Evolutionary conservation across 2,329 filamentous ascomycete genomes (phyloP).

Genomic region (Rhinocladiella mackenziei): DNA sequence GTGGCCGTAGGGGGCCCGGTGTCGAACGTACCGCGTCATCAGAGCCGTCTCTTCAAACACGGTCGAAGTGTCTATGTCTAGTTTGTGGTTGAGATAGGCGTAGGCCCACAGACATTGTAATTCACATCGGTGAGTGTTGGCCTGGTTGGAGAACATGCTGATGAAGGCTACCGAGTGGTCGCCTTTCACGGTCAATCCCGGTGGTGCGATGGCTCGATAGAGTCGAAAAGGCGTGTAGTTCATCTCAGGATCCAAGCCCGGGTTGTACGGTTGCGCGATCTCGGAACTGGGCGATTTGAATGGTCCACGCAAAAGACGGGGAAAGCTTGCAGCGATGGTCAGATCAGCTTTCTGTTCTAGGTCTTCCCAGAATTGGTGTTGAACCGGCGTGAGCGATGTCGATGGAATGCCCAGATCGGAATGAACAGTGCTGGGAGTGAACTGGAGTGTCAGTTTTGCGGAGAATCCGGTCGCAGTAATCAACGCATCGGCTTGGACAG

Average conservation of each 20-base stretch:
- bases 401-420: conserved; percentile 47
- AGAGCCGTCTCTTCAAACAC: conserved; percentile 57
- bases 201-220: conserved; percentile 46
- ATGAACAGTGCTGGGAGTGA: conserved; percentile 43
- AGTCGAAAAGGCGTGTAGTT: conserved; percentile 40
- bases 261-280: conserved; percentile 15
- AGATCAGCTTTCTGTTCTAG: conserved; percentile 45
- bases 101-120: conserved; percentile 59
- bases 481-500: conserved; percentile 48
- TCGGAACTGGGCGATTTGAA: conserved; percentile 36
- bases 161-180: conserved; percentile 48
- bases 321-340: conserved; percentile 41
- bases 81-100: conserved; percentile 56
- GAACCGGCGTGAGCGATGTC: conserved; percentile 32
- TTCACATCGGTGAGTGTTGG: conserved; percentile 38
- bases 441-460: conserved; percentile 46
- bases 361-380: conserved; percentile 30
- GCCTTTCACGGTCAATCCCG: conserved; percentile 34
- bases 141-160: conserved; percentile 46
- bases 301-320: conserved; percentile 40
- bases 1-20: conserved; percentile 64
- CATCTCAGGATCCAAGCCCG: conserved; percentile 14
- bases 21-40: conserved; percentile 64
- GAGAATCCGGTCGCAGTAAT: conserved; percentile 58
- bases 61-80: conserved; percentile 36